These are phyloP conservation scores for Diplogelasinospora grovesii DNA, from an alignment of 495 filamentous ascomycete genomes.

Conservation along the genomic window DNA sequence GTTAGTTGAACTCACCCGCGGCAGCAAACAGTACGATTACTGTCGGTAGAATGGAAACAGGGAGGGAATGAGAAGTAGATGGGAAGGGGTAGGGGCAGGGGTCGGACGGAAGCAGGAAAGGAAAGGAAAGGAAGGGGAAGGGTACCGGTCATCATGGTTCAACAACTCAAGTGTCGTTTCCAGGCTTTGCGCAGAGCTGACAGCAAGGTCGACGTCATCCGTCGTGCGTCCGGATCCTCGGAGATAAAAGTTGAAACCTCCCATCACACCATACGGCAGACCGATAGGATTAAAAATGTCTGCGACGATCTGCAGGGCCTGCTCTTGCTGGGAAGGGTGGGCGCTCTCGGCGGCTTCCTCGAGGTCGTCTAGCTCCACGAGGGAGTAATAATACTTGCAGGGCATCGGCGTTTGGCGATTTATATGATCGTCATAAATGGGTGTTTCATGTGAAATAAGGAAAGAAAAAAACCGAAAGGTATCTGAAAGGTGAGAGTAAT, in stretches of 20 bases:
- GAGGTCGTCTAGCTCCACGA: slow-evolving; percentile 5
- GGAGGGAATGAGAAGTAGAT: no score
- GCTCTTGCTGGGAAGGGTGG: not conserved
- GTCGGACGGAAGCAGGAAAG: not conserved
- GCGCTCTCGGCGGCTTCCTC: not conserved
- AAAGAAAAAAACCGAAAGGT: no score
- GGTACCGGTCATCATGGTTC: slow-evolving; percentile 1
- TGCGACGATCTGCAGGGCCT: not conserved
- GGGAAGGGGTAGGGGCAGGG: no score
- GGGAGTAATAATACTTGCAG: no score
- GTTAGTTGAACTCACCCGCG: no score
- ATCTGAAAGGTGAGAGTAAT: no score
- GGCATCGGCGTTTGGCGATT: no score
- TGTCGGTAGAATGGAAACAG: no score
- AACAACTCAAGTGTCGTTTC: not conserved
- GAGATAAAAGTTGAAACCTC: slow-evolving; percentile 8
- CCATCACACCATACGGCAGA: slow-evolving; percentile 3
- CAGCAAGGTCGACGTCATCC: slow-evolving; percentile 3
- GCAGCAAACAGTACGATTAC: no score
- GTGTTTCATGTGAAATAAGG: no score
- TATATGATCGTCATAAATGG: no score
- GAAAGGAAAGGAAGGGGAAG: not conserved
- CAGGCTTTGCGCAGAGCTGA: not conserved
- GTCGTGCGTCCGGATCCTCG: slow-evolving; percentile 6
- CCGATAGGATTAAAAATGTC: not conserved